These are phyloP conservation scores for Globisporangium nodosum DNA, from an alignment of 352 stramenopile species.

Conservation along the genomic window DNA sequence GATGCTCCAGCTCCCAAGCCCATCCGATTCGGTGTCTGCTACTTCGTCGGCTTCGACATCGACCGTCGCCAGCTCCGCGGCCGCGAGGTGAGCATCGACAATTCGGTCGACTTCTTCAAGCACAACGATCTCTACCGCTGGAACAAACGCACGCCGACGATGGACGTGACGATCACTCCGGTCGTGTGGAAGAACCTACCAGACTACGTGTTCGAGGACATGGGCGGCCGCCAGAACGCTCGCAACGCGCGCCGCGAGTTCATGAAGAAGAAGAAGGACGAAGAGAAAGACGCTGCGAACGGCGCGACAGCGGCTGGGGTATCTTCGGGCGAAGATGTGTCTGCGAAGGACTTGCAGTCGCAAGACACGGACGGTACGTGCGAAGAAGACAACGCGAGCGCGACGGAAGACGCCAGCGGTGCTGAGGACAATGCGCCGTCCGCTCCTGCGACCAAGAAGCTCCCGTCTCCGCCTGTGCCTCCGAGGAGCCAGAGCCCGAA, in stretches of 20 bases:
- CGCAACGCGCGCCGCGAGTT: conserved; percentile 62
- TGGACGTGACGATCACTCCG: conserved; percentile 85
- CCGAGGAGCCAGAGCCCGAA: conserved; percentile 24
- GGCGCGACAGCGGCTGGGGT: conserved; percentile 18
- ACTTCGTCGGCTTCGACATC: conserved; percentile 85
- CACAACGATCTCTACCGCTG: conserved; percentile 86
- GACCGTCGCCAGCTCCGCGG: conserved; percentile 70
- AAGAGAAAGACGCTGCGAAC: conserved; percentile 47
- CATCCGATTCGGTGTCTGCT: conserved; percentile 71
- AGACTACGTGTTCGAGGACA: conserved; percentile 81
- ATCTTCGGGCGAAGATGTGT: conserved; percentile 38
- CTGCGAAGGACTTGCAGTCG: conserved; percentile 38
- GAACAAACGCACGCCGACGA: conserved; percentile 83
- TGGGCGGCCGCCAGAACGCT: conserved; percentile 62
- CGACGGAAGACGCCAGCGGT: conserved; percentile 32
- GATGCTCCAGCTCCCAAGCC: conserved; percentile 14
- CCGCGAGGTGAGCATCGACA: conserved; percentile 81
- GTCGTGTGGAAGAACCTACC: conserved; percentile 83
- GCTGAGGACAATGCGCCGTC: neutral
- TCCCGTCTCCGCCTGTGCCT: neutral
- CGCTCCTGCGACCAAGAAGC: neutral
- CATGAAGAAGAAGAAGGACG: conserved; percentile 85
- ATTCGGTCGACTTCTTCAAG: conserved; percentile 86
- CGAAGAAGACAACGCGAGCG: conserved; percentile 36
- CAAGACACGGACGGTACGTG: conserved; percentile 48